Evolutionary conservation across 1,284 basidiomycete genomes (phyloP), one percentile per base, ranked within the genome.

Genomic region (Papiliotrema nemorosa): DNA sequence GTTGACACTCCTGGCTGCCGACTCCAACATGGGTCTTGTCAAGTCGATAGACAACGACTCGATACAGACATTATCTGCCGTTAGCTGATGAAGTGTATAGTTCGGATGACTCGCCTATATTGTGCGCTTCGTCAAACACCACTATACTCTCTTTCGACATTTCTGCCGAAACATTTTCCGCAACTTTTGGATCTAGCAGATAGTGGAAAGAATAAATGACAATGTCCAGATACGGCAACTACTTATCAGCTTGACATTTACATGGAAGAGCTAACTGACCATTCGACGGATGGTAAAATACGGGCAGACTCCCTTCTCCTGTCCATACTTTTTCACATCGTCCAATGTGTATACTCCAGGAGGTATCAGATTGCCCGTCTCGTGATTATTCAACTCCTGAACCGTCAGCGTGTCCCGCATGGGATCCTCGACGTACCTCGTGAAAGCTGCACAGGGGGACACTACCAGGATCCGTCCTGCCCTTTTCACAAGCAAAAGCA

Each of bases 171-270:
- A 99, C 96, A 77, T 97, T 93, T 65, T 98, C 94, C 0, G 96
- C 96, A 36, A 99, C 92, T 76, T 99, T 99, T 0, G 96, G 96
- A 76, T 99, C 96, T 39, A 99, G 82, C 22, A 99, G 81, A 72
- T 99, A 99, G 73, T 98, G 96, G 77, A 98, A 99, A 29, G 94
- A 97, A 74, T 97, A 99, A 73, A 99, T 97, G 73, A 99, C 84
- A 57, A 98, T 81, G 72, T 97, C 90, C 50, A 90, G 88, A 69
- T 93, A 96, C 0, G 91, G 86, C 81, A 99, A 86, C 93, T 29
- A 5, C 40, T 50, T 31, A 47, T 47, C 22, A 22, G 39, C 36
- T n/a, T 34, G 16, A 18, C 21, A 3, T 22, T 10, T 37, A n/a
- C 20, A 27, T 22, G 2, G n/a, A n/a, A 10, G 5, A 27, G 22